Percentiles rank a stretch among this genome's conserved stretches.
Evolutionary conservation across 2,329 filamentous ascomycete genomes (phyloP).

Genomic region (Paramyrothecium roridum): DNA sequence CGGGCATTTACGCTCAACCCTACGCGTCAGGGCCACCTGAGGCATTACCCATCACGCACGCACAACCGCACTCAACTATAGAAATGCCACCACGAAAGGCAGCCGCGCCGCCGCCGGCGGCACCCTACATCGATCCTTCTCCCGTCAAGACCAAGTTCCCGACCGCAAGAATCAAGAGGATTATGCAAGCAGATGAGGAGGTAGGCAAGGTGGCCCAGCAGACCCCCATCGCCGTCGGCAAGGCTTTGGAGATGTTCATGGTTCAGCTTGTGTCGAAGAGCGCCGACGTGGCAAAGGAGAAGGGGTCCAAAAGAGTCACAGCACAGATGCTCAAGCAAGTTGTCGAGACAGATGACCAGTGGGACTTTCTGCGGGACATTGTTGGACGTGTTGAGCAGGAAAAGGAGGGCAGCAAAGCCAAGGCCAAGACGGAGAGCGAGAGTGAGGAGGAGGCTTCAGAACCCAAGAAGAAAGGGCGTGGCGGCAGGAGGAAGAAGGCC

Average conservation of each 20-base stretch:
- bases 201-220: slow-evolving; percentile 98
- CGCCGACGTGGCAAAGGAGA: slow-evolving; percentile 76
- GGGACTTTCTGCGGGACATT: slow-evolving; percentile 91
- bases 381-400: slow-evolving; percentile 75
- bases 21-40: not conserved
- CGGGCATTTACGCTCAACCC: not conserved
- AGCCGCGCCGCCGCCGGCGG: slow-evolving; percentile 26
- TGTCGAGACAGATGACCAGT: slow-evolving; percentile 82
- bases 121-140: slow-evolving; percentile 53
- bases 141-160: slow-evolving; percentile 94
- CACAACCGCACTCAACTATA: slow-evolving; percentile 7
- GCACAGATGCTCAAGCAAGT: slow-evolving; percentile 90
- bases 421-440: slow-evolving; percentile 49
- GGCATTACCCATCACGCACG: slow-evolving; percentile 5
- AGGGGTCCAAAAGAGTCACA: slow-evolving; percentile 85
- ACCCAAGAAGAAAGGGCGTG: slow-evolving; percentile 44
- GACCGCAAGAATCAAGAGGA: slow-evolving; percentile 94
- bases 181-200: slow-evolving; percentile 99
- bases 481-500: slow-evolving; percentile 49
- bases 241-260: slow-evolving; percentile 97
- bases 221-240: slow-evolving; percentile 91
- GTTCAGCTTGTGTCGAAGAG: slow-evolving; percentile 87
- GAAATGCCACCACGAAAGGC: slow-evolving; percentile 32
- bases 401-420: slow-evolving; percentile 39
- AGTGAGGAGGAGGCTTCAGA: slow-evolving; percentile 47